phyloP scores from a whole-genome alignment of 257 asterid species.

The Przewalskia tangutica region DNA sequence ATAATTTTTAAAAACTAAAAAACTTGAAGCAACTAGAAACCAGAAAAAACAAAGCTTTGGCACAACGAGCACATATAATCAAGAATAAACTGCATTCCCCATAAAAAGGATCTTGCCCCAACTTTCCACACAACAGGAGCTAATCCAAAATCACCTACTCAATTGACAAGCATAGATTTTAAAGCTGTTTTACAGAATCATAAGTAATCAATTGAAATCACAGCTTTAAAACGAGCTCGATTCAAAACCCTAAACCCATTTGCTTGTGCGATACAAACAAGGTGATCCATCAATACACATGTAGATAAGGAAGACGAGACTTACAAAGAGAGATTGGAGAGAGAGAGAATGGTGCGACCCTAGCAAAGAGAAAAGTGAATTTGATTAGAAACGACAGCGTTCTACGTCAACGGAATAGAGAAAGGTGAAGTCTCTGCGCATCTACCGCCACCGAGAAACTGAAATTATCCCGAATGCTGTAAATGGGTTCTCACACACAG shows the following conservation, averaged over 20 bases:
- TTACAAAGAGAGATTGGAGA: neutral
- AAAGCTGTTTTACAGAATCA: neutral
- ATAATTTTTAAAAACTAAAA: neutral
- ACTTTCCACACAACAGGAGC: neutral
- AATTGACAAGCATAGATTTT: neutral
- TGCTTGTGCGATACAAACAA: neutral
- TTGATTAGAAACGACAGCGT: neutral
- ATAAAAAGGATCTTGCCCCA: neutral
- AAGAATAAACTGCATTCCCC: neutral
- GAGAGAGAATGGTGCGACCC: neutral
- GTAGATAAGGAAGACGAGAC: neutral
- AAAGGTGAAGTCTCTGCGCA: no score
- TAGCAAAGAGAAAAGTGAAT: neutral
- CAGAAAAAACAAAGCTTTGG: neutral
- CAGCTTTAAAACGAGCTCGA: neutral
- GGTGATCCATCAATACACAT: neutral
- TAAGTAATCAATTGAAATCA: neutral
- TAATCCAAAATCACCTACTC: neutral
- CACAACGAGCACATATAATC: neutral
- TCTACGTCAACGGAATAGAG: neutral
- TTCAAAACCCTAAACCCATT: neutral
- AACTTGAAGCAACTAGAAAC: neutral
- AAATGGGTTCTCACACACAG: neutral
- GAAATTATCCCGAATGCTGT: neutral
- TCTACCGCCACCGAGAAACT: neutral